Evolutionary conservation across 2,329 filamentous ascomycete species (phyloP), one percentile per base, ranked within the genome.

Genomic region (Talaromyces sp.): DNA sequence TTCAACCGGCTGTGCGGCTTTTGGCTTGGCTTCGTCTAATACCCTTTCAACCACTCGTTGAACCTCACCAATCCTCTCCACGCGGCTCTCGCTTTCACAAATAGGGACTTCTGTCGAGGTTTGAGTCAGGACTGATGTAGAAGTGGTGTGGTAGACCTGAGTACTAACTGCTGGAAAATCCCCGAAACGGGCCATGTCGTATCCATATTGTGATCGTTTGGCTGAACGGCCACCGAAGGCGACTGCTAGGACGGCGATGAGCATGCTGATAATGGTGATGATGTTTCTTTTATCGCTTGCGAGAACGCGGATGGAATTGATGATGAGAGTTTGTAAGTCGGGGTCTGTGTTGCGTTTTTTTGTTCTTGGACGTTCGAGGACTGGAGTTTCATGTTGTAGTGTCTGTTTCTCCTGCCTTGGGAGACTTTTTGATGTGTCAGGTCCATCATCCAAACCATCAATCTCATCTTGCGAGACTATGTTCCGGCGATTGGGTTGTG

Each of bases 241-340:
- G n/a, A 66, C 45, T 41, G 59, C 54, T 1, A 83, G 66, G 15
- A 78, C 64, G 50, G 77, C 78, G 3, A 87, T 74, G 4, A 83
- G 66, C 9, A 79, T 73, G 39, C 87, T 81, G 19, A 80, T 75
- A 11, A 86, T 74, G 35, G 64, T 66, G 9, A 66, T 50, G 17
- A 66, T 58, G 69, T 87, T 88, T 43, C 82, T 79, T 54, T 78
- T 78, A 68, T 88, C 86, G 52, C 79, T 79, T 2, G 83, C 77
- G 22, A 86, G 74, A 1, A 86, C 74, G 27, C 80, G 75, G 19
- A 86, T 65, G 69, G 86, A 87, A 70, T 86, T 86, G 66, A 79
- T 76, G 52, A 87, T 67, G 15, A 87, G 75, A 0, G 81, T 81
- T 17, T 79, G 76, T 0, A 88, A 74, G 2, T 84, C 84, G 22